A percentile compares a stretch with the other conserved stretches of the same genome.
Conservation (phyloP, 2,329 filamentous ascomycete genomes). For the Penicillium sp. region DNA sequence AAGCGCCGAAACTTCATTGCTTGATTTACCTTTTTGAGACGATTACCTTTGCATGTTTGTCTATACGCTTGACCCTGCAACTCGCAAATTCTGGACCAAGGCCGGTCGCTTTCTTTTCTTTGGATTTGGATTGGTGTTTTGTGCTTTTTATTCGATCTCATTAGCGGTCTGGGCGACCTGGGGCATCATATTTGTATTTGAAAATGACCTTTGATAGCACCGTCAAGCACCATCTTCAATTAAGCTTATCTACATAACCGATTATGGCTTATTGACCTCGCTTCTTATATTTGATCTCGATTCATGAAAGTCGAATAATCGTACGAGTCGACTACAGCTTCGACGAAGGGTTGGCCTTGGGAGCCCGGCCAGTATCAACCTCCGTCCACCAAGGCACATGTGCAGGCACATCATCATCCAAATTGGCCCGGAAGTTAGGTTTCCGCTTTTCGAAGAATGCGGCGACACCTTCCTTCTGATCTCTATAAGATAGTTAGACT, state of each 20-base stretch:
- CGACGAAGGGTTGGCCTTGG: slow-evolving; percentile 20
- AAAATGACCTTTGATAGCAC: slow-evolving; percentile 17
- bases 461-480: slow-evolving; percentile 66
- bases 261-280: not conserved
- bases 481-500: slow-evolving; percentile 41
- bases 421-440: slow-evolving; percentile 61
- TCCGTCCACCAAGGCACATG: slow-evolving; percentile 70
- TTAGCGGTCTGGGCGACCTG: slow-evolving; percentile 25
- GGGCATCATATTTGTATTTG: slow-evolving; percentile 19
- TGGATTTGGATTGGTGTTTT: slow-evolving; percentile 22
- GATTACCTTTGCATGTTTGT: slow-evolving; percentile 10
- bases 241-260: not conserved
- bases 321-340: slow-evolving; percentile 21
- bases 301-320: too few species aligned
- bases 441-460: slow-evolving; percentile 71
- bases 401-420: slow-evolving; percentile 60
- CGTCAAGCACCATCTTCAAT: slow-evolving; percentile 7
- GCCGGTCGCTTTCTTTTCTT: slow-evolving; percentile 15
- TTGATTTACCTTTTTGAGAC: slow-evolving; percentile 16
- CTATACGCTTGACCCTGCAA: slow-evolving; percentile 15
- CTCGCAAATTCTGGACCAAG: slow-evolving; percentile 5
- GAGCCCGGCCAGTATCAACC: slow-evolving; percentile 44
- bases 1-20: slow-evolving; percentile 60
- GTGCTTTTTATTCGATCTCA: slow-evolving; percentile 20
- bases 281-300: not conserved